Conservation (phyloP, 2,329 filamentous ascomycete genomes). For the Diatrype stigma region DNA sequence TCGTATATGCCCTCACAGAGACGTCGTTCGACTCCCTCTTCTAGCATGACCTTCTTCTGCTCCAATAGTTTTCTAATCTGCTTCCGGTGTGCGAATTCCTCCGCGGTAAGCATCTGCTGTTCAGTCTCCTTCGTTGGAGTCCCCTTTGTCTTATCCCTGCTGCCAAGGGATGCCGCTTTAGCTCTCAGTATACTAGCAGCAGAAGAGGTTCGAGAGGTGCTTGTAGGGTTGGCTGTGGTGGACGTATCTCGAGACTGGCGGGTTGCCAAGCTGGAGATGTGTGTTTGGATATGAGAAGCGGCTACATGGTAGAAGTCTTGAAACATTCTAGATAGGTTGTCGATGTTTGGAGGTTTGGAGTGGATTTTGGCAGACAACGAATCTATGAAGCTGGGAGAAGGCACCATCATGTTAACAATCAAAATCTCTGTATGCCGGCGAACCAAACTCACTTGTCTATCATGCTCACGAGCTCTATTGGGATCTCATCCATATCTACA, state of each 20-base stretch:
- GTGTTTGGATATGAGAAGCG: conserved; percentile 77
- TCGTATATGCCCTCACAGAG: conserved; percentile 82
- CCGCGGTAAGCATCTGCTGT: conserved; percentile 86
- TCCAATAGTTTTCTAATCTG: conserved; percentile 75
- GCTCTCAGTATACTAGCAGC: conserved; percentile 53
- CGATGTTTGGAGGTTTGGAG: conserved; percentile 75
- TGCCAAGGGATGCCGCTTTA: conserved; percentile 50
- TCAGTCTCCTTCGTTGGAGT: conserved; percentile 40
- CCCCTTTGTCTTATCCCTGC: conserved; percentile 46
- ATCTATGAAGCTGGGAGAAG: conserved; percentile 70
- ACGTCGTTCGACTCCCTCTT: conserved; percentile 87
- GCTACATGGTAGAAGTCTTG: conserved; percentile 89
- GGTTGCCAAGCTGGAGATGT: conserved; percentile 75
- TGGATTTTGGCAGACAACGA: conserved; percentile 85
- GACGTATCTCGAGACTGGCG: conserved; percentile 67
- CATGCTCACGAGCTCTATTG: conserved; percentile 87
- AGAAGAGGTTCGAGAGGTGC: conserved; percentile 52
- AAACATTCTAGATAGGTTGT: conserved; percentile 78
- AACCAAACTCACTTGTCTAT: conserved; percentile 66
- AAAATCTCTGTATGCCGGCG: neutral
- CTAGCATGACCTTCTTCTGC: conserved; percentile 68
- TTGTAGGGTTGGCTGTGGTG: conserved; percentile 36
- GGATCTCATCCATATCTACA: conserved; percentile 80
- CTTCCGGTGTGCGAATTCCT: conserved; percentile 78
- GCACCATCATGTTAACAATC: conserved; percentile 6